A percentile compares a stretch with the other conserved stretches of the same genome.
phyloP scores from a whole-genome alignment of 2,329 filamentous ascomycete species.

The Diplodia mutila region DNA sequence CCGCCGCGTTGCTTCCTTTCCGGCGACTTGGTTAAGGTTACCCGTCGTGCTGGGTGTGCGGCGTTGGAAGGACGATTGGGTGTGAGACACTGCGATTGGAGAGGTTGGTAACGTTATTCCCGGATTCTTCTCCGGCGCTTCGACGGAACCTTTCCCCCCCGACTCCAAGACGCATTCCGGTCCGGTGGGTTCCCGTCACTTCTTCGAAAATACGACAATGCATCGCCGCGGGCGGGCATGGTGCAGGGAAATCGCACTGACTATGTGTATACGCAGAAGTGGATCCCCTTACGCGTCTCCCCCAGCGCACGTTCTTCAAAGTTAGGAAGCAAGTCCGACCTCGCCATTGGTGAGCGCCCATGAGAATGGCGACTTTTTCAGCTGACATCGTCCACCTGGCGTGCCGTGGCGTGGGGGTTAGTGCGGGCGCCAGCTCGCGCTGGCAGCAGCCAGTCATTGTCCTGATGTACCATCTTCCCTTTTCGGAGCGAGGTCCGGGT shows the following conservation, averaged over 20 bases:
- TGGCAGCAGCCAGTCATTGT: not conserved
- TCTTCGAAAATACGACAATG: not conserved
- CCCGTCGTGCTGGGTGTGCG: not conserved
- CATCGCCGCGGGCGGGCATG: not conserved
- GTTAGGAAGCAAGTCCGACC: not conserved
- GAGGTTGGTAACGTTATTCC: not conserved
- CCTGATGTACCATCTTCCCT: not conserved
- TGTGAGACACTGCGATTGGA: not conserved
- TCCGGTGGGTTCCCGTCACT: not conserved
- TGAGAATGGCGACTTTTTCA: not conserved
- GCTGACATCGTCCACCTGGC: not conserved
- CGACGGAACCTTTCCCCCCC: not conserved
- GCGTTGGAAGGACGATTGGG: not conserved
- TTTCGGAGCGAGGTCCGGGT: conserved; percentile 1
- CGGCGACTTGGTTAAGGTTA: conserved; percentile 3
- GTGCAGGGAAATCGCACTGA: not conserved
- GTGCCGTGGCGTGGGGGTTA: not conserved
- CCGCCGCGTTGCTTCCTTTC: not conserved
- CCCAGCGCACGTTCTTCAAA: not conserved
- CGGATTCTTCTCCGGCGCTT: not conserved
- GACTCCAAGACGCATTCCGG: not conserved
- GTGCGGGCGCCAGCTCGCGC: not conserved
- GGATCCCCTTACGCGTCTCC: not conserved
- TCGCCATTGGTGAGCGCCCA: not conserved
- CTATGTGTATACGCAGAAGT: not conserved